Evolutionary conservation across 192 early-diverging fungal genomes (phyloP).

Genomic region (Rhizoclosmatium sp.): DNA sequence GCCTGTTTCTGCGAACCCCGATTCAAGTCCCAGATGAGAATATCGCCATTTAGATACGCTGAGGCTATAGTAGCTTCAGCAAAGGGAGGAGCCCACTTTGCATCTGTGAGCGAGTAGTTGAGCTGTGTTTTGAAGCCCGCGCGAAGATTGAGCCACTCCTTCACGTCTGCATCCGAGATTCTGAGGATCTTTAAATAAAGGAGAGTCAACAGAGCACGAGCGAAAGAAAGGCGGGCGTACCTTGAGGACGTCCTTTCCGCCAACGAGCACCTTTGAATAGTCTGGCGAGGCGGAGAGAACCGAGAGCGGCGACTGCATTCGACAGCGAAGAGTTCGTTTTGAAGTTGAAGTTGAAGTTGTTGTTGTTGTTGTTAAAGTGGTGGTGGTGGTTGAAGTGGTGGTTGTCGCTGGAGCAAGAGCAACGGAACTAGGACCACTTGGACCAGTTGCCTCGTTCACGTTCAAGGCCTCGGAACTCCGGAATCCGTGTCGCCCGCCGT

Average conservation of each 20-base stretch:
- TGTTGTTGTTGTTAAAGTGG: too few relatives aligned
- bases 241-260: slow-evolving; percentile 65
- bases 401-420: too few relatives aligned
- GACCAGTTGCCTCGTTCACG: too few relatives aligned
- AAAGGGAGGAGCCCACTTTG: slow-evolving; percentile 79
- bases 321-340: not conserved
- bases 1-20: slow-evolving; percentile 55
- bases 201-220: slow-evolving; percentile 1
- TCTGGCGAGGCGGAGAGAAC: slow-evolving; percentile 73
- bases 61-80: slow-evolving; percentile 73
- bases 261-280: slow-evolving; percentile 65
- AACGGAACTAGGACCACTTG: too few relatives aligned
- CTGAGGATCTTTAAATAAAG: slow-evolving; percentile 70
- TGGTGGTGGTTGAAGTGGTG: too few relatives aligned
- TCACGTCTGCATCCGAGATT: slow-evolving; percentile 59
- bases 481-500: too few relatives aligned
- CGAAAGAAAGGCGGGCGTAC: not conserved
- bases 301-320: slow-evolving; percentile 19
- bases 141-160: slow-evolving; percentile 73
- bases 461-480: too few relatives aligned
- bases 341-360: too few relatives aligned
- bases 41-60: slow-evolving; percentile 74
- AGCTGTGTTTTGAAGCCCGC: slow-evolving; percentile 59
- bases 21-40: slow-evolving; percentile 77
- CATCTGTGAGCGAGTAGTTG: slow-evolving; percentile 66